Conservation (phyloP, 129 eudicot genomes). For the Flaveria sonorensis region DNA sequence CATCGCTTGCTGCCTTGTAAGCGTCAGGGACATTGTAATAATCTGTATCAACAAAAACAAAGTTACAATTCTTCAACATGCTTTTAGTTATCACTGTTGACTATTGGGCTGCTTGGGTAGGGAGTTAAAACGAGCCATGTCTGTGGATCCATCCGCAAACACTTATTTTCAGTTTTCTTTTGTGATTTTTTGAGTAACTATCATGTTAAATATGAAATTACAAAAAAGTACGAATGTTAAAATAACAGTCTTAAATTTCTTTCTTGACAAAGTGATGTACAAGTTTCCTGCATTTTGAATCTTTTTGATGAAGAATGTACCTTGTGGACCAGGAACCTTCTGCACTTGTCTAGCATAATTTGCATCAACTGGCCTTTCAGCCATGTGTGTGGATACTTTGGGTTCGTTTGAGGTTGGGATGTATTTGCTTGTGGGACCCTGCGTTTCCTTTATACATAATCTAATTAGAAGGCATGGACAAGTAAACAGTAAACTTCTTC, state of each 20-base stretch:
- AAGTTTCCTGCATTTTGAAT: neutral
- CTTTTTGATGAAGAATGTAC: slow-evolving; percentile 37
- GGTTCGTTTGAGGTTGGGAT: slow-evolving; percentile 28
- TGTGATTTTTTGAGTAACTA: neutral
- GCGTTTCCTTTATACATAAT: slow-evolving; percentile 18
- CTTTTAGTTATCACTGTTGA: slow-evolving; percentile 4
- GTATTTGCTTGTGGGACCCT: slow-evolving; percentile 35
- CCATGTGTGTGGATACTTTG: slow-evolving; percentile 35
- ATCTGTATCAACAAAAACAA: slow-evolving; percentile 18
- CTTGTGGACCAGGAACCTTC: slow-evolving; percentile 50
- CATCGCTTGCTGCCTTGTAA: slow-evolving; percentile 41
- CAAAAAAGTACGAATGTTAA: too few species aligned
- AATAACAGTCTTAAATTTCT: too few species aligned
- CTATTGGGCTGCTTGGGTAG: neutral
- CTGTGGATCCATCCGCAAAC: neutral
- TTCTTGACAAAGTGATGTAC: neutral
- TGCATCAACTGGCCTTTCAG: slow-evolving; percentile 56
- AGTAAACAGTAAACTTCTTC: slow-evolving; percentile 1
- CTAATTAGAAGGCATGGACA: neutral
- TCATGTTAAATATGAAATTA: too few species aligned
- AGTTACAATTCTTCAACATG: slow-evolving; percentile 1
- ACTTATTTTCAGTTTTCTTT: neutral
- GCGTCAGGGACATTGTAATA: slow-evolving; percentile 34
- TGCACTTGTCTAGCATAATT: slow-evolving; percentile 51
- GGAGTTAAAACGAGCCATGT: neutral